These are phyloP conservation scores for Penicillium desertorum DNA, from an alignment of 495 filamentous ascomycete genomes.

Conservation along the genomic window DNA sequence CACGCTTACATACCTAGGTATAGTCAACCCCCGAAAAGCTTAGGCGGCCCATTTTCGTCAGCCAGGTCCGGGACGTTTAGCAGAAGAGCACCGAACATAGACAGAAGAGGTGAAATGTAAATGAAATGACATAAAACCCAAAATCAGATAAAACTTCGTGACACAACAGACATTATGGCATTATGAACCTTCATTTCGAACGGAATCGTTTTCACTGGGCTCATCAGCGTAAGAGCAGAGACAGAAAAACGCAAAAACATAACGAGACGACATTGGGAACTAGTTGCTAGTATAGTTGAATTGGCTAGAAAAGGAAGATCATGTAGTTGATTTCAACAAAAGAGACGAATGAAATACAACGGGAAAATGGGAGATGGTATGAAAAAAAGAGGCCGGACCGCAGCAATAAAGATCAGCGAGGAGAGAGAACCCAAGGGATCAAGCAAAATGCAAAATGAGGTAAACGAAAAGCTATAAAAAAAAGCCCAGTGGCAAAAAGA, in stretches of 20 bases:
- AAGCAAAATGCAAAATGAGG: slow-evolving; percentile 23
- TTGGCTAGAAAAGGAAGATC: slow-evolving; percentile 39
- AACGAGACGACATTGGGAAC: slow-evolving; percentile 27
- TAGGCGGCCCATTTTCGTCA: neutral
- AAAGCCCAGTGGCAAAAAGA: slow-evolving; percentile 15
- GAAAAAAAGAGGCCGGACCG: slow-evolving; percentile 29
- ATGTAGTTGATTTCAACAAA: slow-evolving; percentile 42
- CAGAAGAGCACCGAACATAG: neutral
- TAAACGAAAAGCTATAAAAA: slow-evolving; percentile 19
- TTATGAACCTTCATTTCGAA: slow-evolving; percentile 1
- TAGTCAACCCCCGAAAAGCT: neutral
- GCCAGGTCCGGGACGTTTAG: neutral
- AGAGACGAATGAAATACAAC: slow-evolving; percentile 41
- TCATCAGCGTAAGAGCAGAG: slow-evolving; percentile 6
- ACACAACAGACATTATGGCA: neutral
- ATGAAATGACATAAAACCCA: neutral
- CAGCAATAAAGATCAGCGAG: slow-evolving; percentile 28
- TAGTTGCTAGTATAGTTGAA: slow-evolving; percentile 38
- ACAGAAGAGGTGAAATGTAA: neutral
- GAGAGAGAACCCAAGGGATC: slow-evolving; percentile 23
- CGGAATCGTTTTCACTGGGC: slow-evolving; percentile 1
- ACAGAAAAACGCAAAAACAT: slow-evolving; percentile 3
- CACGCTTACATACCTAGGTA: neutral
- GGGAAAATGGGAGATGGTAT: slow-evolving; percentile 41
- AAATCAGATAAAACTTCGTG: neutral